phyloP scores from a whole-genome alignment of 1,284 basidiomycete genomes.

The Leccinum solheimii region DNA sequence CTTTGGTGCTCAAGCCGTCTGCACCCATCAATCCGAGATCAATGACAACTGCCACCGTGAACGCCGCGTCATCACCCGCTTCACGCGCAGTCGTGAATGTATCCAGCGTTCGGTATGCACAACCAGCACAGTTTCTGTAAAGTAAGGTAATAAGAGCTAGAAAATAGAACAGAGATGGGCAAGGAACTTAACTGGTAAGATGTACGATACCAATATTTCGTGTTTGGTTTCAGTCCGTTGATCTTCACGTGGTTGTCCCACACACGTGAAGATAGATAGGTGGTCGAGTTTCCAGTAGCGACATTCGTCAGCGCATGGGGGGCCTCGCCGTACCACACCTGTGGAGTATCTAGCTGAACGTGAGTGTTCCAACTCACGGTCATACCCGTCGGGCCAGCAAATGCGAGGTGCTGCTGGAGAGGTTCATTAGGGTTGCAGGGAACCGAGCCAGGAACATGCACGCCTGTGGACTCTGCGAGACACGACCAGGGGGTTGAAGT shows the following conservation, averaged over 20 bases:
- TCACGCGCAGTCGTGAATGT: slow-evolving; percentile 28
- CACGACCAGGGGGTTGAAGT: slow-evolving; percentile 14
- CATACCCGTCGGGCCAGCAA: slow-evolving; percentile 28
- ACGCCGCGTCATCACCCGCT: slow-evolving; percentile 20
- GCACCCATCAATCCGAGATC: slow-evolving; percentile 33
- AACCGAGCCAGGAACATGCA: slow-evolving; percentile 30
- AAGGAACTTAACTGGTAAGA: slow-evolving; percentile 28
- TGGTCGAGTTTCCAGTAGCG: slow-evolving; percentile 22
- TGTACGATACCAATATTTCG: slow-evolving; percentile 31
- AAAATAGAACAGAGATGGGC: neutral
- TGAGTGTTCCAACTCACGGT: slow-evolving; percentile 30
- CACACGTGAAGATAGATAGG: slow-evolving; percentile 28
- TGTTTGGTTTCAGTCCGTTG: slow-evolving; percentile 24
- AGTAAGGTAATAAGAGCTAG: neutral
- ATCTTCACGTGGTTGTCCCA: slow-evolving; percentile 33
- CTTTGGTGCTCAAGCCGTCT: slow-evolving; percentile 31
- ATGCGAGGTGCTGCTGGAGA: slow-evolving; percentile 29
- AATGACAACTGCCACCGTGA: slow-evolving; percentile 28
- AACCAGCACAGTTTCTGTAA: slow-evolving; percentile 29
- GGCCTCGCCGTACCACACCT: slow-evolving; percentile 30
- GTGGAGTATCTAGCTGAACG: slow-evolving; percentile 20
- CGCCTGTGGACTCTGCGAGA: slow-evolving; percentile 29
- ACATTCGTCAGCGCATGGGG: slow-evolving; percentile 20
- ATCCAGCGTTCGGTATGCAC: slow-evolving; percentile 27
- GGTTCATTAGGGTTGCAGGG: slow-evolving; percentile 32